These are phyloP conservation scores for Acacia melanoxylon DNA, from an alignment of 306 rosid species.

Conservation along the genomic window DNA sequence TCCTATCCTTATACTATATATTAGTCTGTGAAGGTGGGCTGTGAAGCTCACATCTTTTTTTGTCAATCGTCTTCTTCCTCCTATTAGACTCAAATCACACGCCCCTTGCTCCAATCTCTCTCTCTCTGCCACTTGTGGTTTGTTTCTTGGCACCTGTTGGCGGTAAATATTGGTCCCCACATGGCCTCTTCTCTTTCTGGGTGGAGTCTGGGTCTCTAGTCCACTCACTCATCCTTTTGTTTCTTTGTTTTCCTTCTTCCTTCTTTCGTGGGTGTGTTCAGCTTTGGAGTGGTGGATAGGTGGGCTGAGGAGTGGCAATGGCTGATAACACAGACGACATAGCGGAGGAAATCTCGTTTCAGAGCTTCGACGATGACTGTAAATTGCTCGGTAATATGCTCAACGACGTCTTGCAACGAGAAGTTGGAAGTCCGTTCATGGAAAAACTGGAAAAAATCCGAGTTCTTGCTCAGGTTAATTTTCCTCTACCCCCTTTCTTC, in stretches of 20 bases:
- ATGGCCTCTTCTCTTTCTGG: neutral
- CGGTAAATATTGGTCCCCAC: slow-evolving; percentile 19
- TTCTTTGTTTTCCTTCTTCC: neutral
- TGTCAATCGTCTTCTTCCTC: neutral
- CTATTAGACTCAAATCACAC: neutral
- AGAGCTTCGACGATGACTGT: slow-evolving; percentile 88
- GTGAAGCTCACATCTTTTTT: neutral
- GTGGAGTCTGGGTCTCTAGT: neutral
- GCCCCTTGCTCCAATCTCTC: neutral
- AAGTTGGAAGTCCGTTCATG: slow-evolving; percentile 58
- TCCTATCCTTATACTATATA: too few species aligned
- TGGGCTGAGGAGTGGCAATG: slow-evolving; percentile 40
- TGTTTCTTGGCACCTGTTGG: neutral
- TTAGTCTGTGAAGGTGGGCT: neutral
- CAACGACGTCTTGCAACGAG: slow-evolving; percentile 78
- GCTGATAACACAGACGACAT: slow-evolving; percentile 92
- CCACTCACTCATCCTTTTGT: neutral
- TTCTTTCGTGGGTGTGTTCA: neutral
- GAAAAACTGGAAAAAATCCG: slow-evolving; percentile 75
- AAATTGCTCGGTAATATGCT: slow-evolving; percentile 77
- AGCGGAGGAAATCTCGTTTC: slow-evolving; percentile 92
- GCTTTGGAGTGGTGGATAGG: neutral
- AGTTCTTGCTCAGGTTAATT: slow-evolving; percentile 74
- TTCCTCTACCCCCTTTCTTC: neutral
- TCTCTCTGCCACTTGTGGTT: slow-evolving; percentile 43